Conservation (phyloP, 192 early-diverging fungal genomes). For the Mortierella antarctica region DNA sequence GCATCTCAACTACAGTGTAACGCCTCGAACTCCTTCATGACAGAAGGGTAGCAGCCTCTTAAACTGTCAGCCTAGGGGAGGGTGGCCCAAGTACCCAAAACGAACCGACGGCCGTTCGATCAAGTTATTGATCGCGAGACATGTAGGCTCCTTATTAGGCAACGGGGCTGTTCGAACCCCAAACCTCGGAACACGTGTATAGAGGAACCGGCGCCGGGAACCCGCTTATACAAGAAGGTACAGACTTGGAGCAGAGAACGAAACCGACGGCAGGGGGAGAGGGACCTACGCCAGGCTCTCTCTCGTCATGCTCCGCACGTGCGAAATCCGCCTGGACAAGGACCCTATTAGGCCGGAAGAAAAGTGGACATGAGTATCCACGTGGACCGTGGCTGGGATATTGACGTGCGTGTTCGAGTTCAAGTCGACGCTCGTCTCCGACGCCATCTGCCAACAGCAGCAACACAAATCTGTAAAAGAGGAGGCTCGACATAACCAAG, state of each 20-base stretch:
- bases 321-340: neutral
- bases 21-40: too few relatives aligned
- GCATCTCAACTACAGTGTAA: too few relatives aligned
- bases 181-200: neutral
- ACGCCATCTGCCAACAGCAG: too few relatives aligned
- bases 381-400: too few relatives aligned
- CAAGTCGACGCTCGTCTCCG: constrained; percentile 1
- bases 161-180: neutral
- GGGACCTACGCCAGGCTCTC: too few relatives aligned
- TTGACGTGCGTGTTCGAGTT: too few relatives aligned
- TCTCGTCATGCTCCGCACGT: neutral
- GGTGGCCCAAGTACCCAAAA: too few relatives aligned
- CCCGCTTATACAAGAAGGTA: neutral
- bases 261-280: neutral
- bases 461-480: too few relatives aligned
- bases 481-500: neutral
- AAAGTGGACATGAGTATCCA: constrained; percentile 18
- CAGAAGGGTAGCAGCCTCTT: too few relatives aligned
- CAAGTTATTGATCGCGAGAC: neutral
- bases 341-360: constrained; percentile 6
- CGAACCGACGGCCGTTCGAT: too few relatives aligned
- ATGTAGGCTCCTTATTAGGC: neutral
- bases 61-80: too few relatives aligned
- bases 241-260: neutral
- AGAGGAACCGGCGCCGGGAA: neutral